phyloP scores from a whole-genome alignment of 176 grass and related monocot species.

The Bothriochloa decipiens region DNA sequence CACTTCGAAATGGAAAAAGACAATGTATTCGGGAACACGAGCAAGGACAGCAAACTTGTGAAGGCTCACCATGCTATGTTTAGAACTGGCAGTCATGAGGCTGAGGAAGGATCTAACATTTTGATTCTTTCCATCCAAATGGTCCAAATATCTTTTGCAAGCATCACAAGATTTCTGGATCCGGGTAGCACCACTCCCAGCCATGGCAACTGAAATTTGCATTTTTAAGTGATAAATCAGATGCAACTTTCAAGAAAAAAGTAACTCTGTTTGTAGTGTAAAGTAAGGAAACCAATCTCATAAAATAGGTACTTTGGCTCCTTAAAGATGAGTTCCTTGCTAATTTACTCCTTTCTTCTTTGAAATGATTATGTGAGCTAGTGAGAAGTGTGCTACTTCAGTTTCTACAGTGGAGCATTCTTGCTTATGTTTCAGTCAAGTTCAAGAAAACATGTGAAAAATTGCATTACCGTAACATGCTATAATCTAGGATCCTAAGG shows the following conservation, averaged over 20 bases:
- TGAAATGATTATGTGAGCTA: no score
- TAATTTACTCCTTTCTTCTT: neutral
- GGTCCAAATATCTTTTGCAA: conserved; percentile 18
- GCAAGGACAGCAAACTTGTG: neutral
- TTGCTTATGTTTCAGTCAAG: neutral
- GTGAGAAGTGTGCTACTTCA: neutral
- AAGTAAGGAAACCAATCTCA: neutral
- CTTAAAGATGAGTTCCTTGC: neutral
- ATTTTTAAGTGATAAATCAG: neutral
- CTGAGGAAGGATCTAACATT: conserved; percentile 40
- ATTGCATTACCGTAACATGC: neutral
- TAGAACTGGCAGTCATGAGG: conserved; percentile 32
- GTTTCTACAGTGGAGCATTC: neutral
- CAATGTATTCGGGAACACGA: neutral
- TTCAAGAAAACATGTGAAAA: neutral
- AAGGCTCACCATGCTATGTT: conserved; percentile 37
- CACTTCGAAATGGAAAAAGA: neutral
- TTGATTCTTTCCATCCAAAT: conserved; percentile 31
- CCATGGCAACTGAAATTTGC: conserved; percentile 5
- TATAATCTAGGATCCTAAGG: neutral
- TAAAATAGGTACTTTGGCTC: neutral
- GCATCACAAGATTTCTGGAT: conserved; percentile 25
- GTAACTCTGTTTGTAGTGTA: neutral
- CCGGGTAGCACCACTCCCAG: neutral
- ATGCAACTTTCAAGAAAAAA: neutral